Evolutionary conservation across 1,139 yeast species (phyloP).

Genomic region (Kodamaea arcana): DNA sequence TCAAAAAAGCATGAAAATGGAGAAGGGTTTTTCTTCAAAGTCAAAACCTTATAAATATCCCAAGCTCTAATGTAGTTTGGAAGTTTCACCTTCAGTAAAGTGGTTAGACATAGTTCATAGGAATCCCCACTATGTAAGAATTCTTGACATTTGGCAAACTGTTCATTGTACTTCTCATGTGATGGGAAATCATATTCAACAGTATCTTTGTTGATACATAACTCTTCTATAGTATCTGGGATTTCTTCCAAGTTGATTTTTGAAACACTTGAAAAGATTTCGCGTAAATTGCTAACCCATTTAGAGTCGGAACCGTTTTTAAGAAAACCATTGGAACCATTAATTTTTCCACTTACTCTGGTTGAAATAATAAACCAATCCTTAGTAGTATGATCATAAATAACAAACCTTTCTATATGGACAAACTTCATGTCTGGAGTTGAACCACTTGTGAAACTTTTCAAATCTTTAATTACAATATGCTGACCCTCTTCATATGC

Average conservation of each 20-base stretch:
- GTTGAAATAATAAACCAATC: slow-evolving; percentile 57
- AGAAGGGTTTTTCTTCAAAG: slow-evolving; percentile 71
- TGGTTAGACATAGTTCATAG: slow-evolving; percentile 88
- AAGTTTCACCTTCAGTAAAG: slow-evolving; percentile 60
- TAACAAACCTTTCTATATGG: slow-evolving; percentile 62
- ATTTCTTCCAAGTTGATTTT: slow-evolving; percentile 17
- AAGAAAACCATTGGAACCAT: no score
- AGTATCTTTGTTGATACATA: slow-evolving; percentile 20
- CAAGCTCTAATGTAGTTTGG: slow-evolving; percentile 54
- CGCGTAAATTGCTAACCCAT: slow-evolving; percentile 32
- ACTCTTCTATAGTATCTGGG: slow-evolving; percentile 26
- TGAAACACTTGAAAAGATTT: slow-evolving; percentile 7
- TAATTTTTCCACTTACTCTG: slow-evolving; percentile 20
- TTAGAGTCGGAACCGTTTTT: slow-evolving; percentile 10
- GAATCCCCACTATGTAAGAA: slow-evolving; percentile 80
- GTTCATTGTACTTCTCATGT: slow-evolving; percentile 48
- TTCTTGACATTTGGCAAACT: slow-evolving; percentile 64
- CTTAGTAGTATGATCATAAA: slow-evolving; percentile 46
- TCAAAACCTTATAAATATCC: slow-evolving; percentile 73
- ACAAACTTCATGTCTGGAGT: slow-evolving; percentile 75
- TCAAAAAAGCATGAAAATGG: slow-evolving; percentile 85
- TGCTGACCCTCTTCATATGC: slow-evolving; percentile 81
- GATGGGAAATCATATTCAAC: slow-evolving; percentile 50
- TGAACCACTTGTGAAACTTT: slow-evolving; percentile 26
- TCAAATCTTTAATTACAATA: slow-evolving; percentile 30